These are phyloP conservation scores for Colletotrichum navitas DNA, from an alignment of 2,329 filamentous ascomycete genomes.

Conservation along the genomic window DNA sequence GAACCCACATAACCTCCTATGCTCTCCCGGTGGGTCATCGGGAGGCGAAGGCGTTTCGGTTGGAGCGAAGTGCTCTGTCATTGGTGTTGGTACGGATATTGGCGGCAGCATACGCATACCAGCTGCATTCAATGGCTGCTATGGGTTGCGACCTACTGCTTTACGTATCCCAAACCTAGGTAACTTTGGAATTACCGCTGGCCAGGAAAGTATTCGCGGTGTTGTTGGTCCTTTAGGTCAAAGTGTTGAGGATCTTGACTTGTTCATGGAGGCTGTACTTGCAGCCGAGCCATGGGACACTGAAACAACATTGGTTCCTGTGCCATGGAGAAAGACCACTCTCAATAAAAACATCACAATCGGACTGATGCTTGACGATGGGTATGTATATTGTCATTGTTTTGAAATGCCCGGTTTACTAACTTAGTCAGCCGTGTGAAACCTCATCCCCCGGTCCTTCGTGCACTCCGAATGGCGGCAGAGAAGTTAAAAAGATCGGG, in stretches of 20 bases:
- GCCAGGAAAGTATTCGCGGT: conserved; percentile 73
- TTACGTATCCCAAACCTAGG: conserved; percentile 70
- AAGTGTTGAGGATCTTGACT: conserved; percentile 65
- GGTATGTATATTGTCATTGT: conserved; percentile 59
- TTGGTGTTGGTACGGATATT: conserved; percentile 75
- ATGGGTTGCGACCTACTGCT: conserved; percentile 66
- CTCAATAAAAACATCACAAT: conserved; percentile 61
- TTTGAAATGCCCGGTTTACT: neutral
- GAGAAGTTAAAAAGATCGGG: conserved; percentile 58
- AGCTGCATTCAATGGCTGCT: conserved; percentile 69
- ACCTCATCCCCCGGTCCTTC: conserved; percentile 74
- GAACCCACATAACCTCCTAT: conserved; percentile 69
- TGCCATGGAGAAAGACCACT: conserved; percentile 63
- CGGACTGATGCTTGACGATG: conserved; percentile 75
- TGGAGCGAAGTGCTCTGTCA: conserved; percentile 66
- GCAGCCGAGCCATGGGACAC: conserved; percentile 66
- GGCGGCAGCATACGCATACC: conserved; percentile 66
- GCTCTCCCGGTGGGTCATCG: conserved; percentile 74
- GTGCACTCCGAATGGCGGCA: conserved; percentile 63
- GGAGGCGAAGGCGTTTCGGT: conserved; percentile 77
- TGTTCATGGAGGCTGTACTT: conserved; percentile 67
- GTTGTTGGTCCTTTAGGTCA: conserved; percentile 74
- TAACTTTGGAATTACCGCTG: conserved; percentile 68
- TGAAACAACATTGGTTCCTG: conserved; percentile 68
- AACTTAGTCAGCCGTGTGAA: conserved; percentile 7